Conservation (phyloP, 1,284 basidiomycete genomes). For the Mycosarcoma mackinlayi region DNA sequence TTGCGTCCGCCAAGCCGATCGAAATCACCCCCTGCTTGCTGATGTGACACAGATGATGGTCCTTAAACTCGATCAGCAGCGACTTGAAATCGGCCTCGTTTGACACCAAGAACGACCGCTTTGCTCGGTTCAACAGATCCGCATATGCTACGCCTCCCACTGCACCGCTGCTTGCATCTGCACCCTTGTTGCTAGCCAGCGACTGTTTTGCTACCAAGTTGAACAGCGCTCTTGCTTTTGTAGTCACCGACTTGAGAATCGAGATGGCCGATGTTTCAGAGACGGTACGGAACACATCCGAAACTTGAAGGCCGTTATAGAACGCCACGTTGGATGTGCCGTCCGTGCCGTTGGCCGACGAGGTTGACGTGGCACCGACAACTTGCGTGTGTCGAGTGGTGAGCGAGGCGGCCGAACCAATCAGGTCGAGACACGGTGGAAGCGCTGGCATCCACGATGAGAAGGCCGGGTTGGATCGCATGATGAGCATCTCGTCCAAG, state of each 20-base stretch:
- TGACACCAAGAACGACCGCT: constrained; percentile 45
- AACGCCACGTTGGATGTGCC: constrained; percentile 6
- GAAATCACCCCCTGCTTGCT: constrained; percentile 23
- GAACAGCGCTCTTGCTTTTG: constrained; percentile 54
- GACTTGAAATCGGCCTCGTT: constrained; percentile 48
- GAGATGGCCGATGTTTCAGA: constrained; percentile 50
- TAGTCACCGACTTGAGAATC: constrained; percentile 55
- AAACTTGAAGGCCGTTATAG: constrained; percentile 38
- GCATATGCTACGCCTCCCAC: constrained; percentile 34
- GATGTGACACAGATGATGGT: constrained; percentile 48
- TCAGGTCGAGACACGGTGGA: constrained; percentile 33
- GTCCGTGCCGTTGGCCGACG: constrained; percentile 2
- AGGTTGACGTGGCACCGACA: not conserved
- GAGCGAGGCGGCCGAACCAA: constrained; percentile 22
- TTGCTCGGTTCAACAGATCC: constrained; percentile 43
- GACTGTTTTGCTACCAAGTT: constrained; percentile 41
- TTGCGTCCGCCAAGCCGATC: constrained; percentile 26
- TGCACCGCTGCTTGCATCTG: not conserved
- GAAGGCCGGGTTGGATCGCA: constrained; percentile 46
- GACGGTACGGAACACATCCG: constrained; percentile 28
- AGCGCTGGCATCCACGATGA: constrained; percentile 39
- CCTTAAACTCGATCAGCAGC: constrained; percentile 57
- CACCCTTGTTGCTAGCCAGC: not conserved
- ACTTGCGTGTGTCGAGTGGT: not conserved
- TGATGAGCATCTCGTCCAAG: constrained; percentile 50